Evolutionary conservation across 768 basidiomycete species (phyloP), one percentile per base, ranked within the genome.

Genomic region (Lactarius hengduanensis): DNA sequence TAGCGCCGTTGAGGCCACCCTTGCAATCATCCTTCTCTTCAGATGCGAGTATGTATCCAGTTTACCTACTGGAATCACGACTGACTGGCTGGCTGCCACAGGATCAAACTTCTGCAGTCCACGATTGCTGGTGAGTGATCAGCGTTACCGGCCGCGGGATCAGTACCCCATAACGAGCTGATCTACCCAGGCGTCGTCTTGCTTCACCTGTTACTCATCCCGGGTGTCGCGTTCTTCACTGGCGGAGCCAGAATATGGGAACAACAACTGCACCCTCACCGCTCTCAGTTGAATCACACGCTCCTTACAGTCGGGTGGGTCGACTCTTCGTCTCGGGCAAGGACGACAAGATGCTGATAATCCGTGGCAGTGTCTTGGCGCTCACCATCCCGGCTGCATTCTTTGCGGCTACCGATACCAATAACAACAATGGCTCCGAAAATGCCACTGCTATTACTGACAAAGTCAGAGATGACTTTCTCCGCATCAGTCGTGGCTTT

Each of bases 151-250:
- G 16, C 4, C 56, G 8, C 20, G 16, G 16, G 7, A 32, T 5
- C 34, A 15, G 61, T 11, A 20, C 20, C 57, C 18, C 36, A 32
- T 36, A 43, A 20, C 43, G 16, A 32, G n/a, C 18, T 2, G 11
- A 4, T 36, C 32, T 45, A 50, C 34, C 8, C 65, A 86, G 87
- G 90, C 20, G 90, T 92, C 9, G 81, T 90, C 7, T 76, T 92
- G n/a, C 79, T 92, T 11, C 90, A 90, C 73, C 79, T 91, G 1
- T 80, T 92, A 1, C 81, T 92, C 16, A 79, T 91, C 54, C 89
- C 90, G 0, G 90, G 90, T 2, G 79, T 82, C 4, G 80, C 89
- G 0, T 91, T 91, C 73, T 78, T 91, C n/a, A 82, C 83, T 2
- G 90, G 89, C 28, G 90, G 90, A 55, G 85, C 84, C n/a, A 80